phyloP scores from a whole-genome alignment of 2,329 filamentous ascomycete genomes.

The Cephalotrichum gorgonifer region DNA sequence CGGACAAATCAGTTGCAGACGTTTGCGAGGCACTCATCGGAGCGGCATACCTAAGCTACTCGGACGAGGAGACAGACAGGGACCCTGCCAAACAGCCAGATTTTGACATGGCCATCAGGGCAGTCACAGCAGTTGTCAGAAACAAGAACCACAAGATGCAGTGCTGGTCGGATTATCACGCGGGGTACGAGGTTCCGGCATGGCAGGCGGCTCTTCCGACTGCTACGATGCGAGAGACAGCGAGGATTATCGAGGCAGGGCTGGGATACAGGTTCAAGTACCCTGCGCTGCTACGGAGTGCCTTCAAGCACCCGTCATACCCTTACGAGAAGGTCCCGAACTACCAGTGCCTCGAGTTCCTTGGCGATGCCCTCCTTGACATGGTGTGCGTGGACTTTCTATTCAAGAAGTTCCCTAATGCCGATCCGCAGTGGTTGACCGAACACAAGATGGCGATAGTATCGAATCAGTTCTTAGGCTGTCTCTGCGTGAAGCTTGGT shows the following conservation, averaged over 20 bases:
- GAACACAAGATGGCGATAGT: slow-evolving; percentile 99
- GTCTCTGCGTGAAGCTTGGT: slow-evolving; percentile 65
- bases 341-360: slow-evolving; percentile 86
- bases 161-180: slow-evolving; percentile 63
- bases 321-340: slow-evolving; percentile 73
- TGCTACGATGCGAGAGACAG: slow-evolving; percentile 59
- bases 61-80: slow-evolving; percentile 17
- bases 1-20: slow-evolving; percentile 86
- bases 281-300: slow-evolving; percentile 68
- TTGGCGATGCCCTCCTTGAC: slow-evolving; percentile 82
- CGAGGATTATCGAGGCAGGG: slow-evolving; percentile 48
- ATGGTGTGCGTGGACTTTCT: slow-evolving; percentile 77
- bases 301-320: slow-evolving; percentile 82
- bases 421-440: slow-evolving; percentile 91
- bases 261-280: slow-evolving; percentile 57
- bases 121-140: slow-evolving; percentile 60
- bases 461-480: slow-evolving; percentile 86
- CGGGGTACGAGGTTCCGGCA: slow-evolving; percentile 53
- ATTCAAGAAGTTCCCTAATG: slow-evolving; percentile 64
- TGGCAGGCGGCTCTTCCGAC: slow-evolving; percentile 59
- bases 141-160: slow-evolving; percentile 59
- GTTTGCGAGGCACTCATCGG: slow-evolving; percentile 93
- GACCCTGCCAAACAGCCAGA: slow-evolving; percentile 25
- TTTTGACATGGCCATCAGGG: slow-evolving; percentile 49
- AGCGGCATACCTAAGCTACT: slow-evolving; percentile 55